Percentiles rank a stretch among this genome's conserved stretches.
Evolutionary conservation across 148 eudicot genomes (phyloP).

Genomic region (Selenicereus undatus): DNA sequence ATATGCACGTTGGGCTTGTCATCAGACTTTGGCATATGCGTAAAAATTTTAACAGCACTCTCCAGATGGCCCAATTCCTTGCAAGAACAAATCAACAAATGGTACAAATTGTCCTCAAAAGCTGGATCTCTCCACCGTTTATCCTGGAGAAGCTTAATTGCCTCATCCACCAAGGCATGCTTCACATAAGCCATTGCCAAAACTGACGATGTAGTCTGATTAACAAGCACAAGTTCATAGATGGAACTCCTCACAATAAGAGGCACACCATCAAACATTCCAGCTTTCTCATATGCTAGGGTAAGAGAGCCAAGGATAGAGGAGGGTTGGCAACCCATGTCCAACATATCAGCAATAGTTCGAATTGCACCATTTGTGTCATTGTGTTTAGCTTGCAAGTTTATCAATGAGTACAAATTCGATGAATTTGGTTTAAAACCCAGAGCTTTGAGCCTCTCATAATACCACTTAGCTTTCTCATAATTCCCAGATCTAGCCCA

Average conservation of each 20-base stretch:
- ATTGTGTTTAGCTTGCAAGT: slow-evolving; percentile 61
- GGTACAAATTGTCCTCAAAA: slow-evolving; percentile 87
- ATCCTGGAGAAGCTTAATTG: slow-evolving; percentile 47
- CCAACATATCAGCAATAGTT: slow-evolving; percentile 65
- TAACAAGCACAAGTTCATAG: slow-evolving; percentile 54
- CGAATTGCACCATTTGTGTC: slow-evolving; percentile 51
- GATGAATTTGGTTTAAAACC: slow-evolving; percentile 77
- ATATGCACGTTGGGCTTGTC: slow-evolving; percentile 72
- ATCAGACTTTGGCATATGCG: slow-evolving; percentile 54
- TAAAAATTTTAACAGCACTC: slow-evolving; percentile 63
- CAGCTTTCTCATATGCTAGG: slow-evolving; percentile 73
- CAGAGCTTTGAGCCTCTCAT: slow-evolving; percentile 48
- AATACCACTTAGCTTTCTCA: slow-evolving; percentile 54
- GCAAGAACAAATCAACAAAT: slow-evolving; percentile 83
- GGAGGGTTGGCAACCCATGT: slow-evolving; percentile 68
- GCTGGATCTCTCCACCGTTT: slow-evolving; percentile 68
- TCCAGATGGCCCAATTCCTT: slow-evolving; percentile 70
- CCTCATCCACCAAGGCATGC: slow-evolving; percentile 55
- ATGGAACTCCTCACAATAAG: slow-evolving; percentile 49
- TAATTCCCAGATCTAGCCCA: slow-evolving; percentile 72
- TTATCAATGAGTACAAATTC: slow-evolving; percentile 70
- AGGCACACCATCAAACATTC: slow-evolving; percentile 54
- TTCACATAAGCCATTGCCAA: slow-evolving; percentile 91
- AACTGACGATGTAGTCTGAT: slow-evolving; percentile 83
- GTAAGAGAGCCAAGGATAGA: slow-evolving; percentile 69